Base-by-base conservation (phyloP, 1,139 yeast genomes). In the Eremothecium sinecaudum region DNA sequence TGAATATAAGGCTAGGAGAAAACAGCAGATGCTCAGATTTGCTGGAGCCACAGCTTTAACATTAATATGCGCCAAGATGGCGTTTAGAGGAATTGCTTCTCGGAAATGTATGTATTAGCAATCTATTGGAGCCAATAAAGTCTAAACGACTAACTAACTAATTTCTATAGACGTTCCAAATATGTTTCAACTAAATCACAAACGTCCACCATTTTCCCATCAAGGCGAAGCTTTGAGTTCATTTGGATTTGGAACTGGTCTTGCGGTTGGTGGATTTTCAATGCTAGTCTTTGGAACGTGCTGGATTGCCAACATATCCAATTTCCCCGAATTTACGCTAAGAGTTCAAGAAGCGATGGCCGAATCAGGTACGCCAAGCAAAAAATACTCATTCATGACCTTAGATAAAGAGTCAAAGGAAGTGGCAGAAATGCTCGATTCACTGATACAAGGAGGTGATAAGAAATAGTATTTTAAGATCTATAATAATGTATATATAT, bases 141-240 rank as follows among this genome's bases (percentile, higher is more conserved):
- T 15, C 13, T 6, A 24, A n/a, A n/a, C n/a, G 10, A 11, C 10
- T 5, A 11, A 12, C 32, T 18, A 23, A 24, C 24, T n/a, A 11
- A 6, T 24, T 24, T 24, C 5, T n/a, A 38, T n/a, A 67, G 72
- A 73, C 47, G 59, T 77, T 2, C 96, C 97, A 5, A 71, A 72
- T 17, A 66, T 77, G 47, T 87, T 83, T 57, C 86, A 83, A 49
- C 86, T 90, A 10, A 87, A 87, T 58, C 90, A 86, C 50, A 70
- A 75, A 31, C 93, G 93, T 1, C 95, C 95, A 2, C 69, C 78
- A 31, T 81, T 79, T 53, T 79, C 80, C 33, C 75, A 80, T 56
- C 75, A 83, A 40, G 71, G 75, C 33, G 96, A 87, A 57, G 96
- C 95, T 2, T 75, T 84, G 18, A 76, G 76, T 23, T 97, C 96